A percentile compares a stretch with the other conserved stretches of the same genome.
These are phyloP conservation scores for Mycena pura DNA, from an alignment of 768 basidiomycete species.

Conservation along the genomic window DNA sequence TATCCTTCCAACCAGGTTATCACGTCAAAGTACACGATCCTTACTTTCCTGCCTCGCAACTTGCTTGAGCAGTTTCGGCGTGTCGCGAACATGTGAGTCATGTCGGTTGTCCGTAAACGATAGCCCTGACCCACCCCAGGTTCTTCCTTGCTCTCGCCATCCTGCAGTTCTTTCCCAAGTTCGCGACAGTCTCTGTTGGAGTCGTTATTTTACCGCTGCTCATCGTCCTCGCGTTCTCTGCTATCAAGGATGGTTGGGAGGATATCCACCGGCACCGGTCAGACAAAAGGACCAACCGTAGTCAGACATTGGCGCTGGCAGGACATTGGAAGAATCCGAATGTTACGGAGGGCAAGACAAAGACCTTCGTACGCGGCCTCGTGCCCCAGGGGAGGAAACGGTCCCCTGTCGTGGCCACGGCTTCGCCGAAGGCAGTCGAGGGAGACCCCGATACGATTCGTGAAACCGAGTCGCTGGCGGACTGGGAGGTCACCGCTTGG, in stretches of 20 bases:
- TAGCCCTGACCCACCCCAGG: slow-evolving; percentile 29
- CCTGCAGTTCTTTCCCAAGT: slow-evolving; percentile 55
- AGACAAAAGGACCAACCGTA: slow-evolving; percentile 84
- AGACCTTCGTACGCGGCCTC: slow-evolving; percentile 83
- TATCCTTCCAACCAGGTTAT: slow-evolving; percentile 64
- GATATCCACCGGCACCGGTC: slow-evolving; percentile 97
- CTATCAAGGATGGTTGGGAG: slow-evolving; percentile 93
- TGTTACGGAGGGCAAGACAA: slow-evolving; percentile 69
- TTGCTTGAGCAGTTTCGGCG: slow-evolving; percentile 74
- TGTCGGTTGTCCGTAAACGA: not conserved
- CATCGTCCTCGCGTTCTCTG: slow-evolving; percentile 87
- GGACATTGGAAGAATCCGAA: slow-evolving; percentile 82
- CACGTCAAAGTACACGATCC: slow-evolving; percentile 50
- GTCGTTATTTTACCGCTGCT: slow-evolving; percentile 91
- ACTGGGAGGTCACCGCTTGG: slow-evolving; percentile 74
- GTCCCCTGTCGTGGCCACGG: not conserved
- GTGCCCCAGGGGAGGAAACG: slow-evolving; percentile 11
- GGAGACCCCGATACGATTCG: slow-evolving; percentile 22
- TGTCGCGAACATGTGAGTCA: slow-evolving; percentile 71
- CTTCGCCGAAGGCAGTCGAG: slow-evolving; percentile 31
- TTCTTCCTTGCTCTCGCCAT: slow-evolving; percentile 45
- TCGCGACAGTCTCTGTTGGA: slow-evolving; percentile 93
- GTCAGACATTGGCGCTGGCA: slow-evolving; percentile 65
- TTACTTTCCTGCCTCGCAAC: slow-evolving; percentile 77
- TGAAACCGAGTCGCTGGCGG: not conserved